Conservation (phyloP, 805 yeast species). For the Zygoascus biomembranicola region DNA sequence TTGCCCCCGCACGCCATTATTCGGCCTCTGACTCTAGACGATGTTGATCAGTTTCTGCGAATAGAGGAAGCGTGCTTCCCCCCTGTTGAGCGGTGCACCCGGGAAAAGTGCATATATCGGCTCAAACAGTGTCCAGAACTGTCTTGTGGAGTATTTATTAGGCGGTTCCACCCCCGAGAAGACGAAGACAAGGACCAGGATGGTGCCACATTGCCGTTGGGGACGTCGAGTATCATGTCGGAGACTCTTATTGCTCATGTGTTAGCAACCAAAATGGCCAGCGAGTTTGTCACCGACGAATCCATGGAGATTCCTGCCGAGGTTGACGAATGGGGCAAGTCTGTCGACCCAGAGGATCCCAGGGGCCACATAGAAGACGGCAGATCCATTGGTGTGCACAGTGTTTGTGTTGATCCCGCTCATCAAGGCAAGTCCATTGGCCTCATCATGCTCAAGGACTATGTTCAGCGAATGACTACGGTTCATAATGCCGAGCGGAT, state of each 20-base stretch:
- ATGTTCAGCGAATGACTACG: slow-evolving; percentile 79
- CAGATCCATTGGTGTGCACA: slow-evolving; percentile 68
- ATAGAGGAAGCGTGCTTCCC: slow-evolving; percentile 68
- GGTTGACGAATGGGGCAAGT: slow-evolving; percentile 17
- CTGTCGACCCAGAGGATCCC: slow-evolving; percentile 19
- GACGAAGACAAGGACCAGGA: slow-evolving; percentile 27
- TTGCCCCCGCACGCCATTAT: slow-evolving; percentile 54
- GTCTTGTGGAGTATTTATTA: slow-evolving; percentile 76
- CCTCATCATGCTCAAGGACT: slow-evolving; percentile 75
- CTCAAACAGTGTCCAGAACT: slow-evolving; percentile 81
- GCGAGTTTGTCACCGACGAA: slow-evolving; percentile 42
- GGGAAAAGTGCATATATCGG: slow-evolving; percentile 60
- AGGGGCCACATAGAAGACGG: slow-evolving; percentile 73
- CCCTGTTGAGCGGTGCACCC: slow-evolving; percentile 56
- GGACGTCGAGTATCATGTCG: slow-evolving; percentile 16
- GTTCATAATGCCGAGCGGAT: slow-evolving; percentile 79
- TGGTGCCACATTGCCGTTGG: slow-evolving; percentile 5
- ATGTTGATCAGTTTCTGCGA: slow-evolving; percentile 49
- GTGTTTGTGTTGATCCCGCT: slow-evolving; percentile 66
- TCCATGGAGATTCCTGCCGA: slow-evolving; percentile 52
- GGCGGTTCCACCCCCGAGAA: slow-evolving; percentile 45
- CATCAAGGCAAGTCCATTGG: slow-evolving; percentile 81
- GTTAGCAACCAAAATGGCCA: slow-evolving; percentile 59
- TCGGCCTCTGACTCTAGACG: slow-evolving; percentile 74
- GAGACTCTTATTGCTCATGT: slow-evolving; percentile 75